Evolutionary conservation across 1,284 basidiomycete species (phyloP).

Genomic region (Trichosporon faecale): DNA sequence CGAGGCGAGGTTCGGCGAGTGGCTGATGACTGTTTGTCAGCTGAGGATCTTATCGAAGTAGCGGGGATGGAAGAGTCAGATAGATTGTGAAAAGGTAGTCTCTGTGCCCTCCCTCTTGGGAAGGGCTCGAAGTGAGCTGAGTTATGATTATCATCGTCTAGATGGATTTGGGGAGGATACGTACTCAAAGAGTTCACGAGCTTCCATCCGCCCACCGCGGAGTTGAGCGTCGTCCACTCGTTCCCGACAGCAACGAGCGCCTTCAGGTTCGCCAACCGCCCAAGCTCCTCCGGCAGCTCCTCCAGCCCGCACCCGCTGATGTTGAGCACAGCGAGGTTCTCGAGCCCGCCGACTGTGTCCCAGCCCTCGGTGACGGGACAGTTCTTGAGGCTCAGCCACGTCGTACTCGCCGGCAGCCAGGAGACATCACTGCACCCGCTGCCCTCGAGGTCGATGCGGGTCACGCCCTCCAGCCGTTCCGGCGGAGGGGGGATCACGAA

Average conservation of each 20-base stretch:
- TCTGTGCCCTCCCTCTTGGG: background rate
- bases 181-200: constrained; percentile 48
- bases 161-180: constrained; percentile 13
- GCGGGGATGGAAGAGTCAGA: background rate
- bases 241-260: constrained; percentile 48
- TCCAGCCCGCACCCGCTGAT: constrained; percentile 38
- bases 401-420: constrained; percentile 39
- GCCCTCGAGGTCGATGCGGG: constrained; percentile 42
- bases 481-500: constrained; percentile 38
- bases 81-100: constrained; percentile 1
- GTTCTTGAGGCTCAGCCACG: constrained; percentile 44
- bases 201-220: constrained; percentile 34
- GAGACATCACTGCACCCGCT: constrained; percentile 38
- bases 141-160: constrained; percentile 1
- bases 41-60: background rate
- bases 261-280: constrained; percentile 37
- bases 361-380: constrained; percentile 40
- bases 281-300: constrained; percentile 30
- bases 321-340: constrained; percentile 43
- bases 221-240: constrained; percentile 38
- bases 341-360: constrained; percentile 38
- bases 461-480: constrained; percentile 32
- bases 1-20: constrained; percentile 41
- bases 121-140: constrained; percentile 10
- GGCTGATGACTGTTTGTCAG: constrained; percentile 39